Conservation (phyloP, 2,329 filamentous ascomycete species). For the Colletotrichum tanaceti region DNA sequence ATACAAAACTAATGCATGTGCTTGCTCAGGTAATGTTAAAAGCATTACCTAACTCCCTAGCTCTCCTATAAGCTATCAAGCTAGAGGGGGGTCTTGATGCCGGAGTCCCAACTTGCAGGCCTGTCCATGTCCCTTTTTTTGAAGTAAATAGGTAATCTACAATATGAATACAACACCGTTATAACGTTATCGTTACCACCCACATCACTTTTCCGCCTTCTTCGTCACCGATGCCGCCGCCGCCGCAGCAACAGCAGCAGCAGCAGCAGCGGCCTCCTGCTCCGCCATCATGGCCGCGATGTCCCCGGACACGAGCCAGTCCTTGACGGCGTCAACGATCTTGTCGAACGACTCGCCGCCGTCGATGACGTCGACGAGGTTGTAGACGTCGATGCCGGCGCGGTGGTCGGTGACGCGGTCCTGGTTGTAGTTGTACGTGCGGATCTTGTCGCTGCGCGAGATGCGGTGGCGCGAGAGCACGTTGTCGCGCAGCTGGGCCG, state of each 20-base stretch:
- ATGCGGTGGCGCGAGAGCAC: conserved; percentile 84
- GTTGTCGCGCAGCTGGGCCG: conserved; percentile 78
- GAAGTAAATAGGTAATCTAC: conserved; percentile 10
- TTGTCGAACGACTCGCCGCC: conserved; percentile 78
- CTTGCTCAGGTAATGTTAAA: too few species aligned
- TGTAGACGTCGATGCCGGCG: conserved; percentile 81
- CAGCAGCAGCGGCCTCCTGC: conserved; percentile 56
- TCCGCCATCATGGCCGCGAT: conserved; percentile 78
- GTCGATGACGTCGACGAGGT: conserved; percentile 81
- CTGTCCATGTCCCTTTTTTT: neutral
- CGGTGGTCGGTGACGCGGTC: conserved; percentile 90
- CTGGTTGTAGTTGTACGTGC: conserved; percentile 85
- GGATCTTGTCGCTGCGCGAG: conserved; percentile 91
- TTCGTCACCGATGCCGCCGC: conserved; percentile 31
- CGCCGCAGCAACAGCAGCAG: neutral
- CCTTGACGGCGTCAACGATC: conserved; percentile 81
- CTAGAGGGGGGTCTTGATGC: neutral
- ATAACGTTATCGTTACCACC: neutral
- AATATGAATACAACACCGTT: conserved; percentile 16
- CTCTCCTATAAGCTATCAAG: too few species aligned
- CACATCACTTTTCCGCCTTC: conserved; percentile 36
- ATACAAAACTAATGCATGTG: too few species aligned
- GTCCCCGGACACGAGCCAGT: conserved; percentile 81
- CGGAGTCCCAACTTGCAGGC: neutral
- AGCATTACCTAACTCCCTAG: too few species aligned